phyloP scores from a whole-genome alignment of 352 stramenopile genomes.

The Thalassiosira exigua region DNA sequence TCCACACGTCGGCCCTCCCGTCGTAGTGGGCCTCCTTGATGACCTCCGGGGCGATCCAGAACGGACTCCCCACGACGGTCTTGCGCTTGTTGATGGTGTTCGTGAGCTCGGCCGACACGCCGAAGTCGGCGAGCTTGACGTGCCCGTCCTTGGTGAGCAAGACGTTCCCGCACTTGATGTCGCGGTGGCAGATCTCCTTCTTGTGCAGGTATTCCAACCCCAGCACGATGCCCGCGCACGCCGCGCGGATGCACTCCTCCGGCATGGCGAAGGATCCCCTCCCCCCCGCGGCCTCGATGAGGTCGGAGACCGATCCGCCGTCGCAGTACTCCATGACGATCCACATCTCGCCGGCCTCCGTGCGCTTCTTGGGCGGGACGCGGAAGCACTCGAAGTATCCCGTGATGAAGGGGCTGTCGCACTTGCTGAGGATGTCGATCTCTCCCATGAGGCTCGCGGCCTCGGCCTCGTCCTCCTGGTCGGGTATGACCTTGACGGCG shows the following conservation, averaged over 20 bases:
- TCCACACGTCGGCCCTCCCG: constrained; percentile 98
- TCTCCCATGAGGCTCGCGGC: constrained; percentile 83
- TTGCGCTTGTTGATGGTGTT: constrained; percentile 98
- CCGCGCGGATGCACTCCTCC: constrained; percentile 74
- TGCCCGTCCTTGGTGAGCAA: constrained; percentile 90
- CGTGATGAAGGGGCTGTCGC: constrained; percentile 81
- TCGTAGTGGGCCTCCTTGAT: constrained; percentile 93
- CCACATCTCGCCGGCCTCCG: constrained; percentile 77
- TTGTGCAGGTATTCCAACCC: constrained; percentile 83
- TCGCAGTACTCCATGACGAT: constrained; percentile 86
- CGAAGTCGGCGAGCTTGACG: constrained; percentile 96
- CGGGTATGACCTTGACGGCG: constrained; percentile 84
- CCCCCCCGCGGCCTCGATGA: constrained; percentile 71
- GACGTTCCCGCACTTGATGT: constrained; percentile 95
- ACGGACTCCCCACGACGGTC: constrained; percentile 96
- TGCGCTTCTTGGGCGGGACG: constrained; percentile 47
- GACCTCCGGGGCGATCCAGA: constrained; percentile 97
- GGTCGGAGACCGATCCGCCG: constrained; percentile 76
- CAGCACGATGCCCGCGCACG: constrained; percentile 80
- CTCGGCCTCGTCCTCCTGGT: constrained; percentile 63
- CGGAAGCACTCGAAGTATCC: constrained; percentile 86
- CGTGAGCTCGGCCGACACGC: constrained; percentile 93
- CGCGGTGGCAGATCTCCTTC: constrained; percentile 88
- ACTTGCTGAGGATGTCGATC: constrained; percentile 84
- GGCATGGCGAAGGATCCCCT: constrained; percentile 61